Evolutionary conservation across 2,329 filamentous ascomycete genomes (phyloP).

Genomic region (Talaromyces sp.): DNA sequence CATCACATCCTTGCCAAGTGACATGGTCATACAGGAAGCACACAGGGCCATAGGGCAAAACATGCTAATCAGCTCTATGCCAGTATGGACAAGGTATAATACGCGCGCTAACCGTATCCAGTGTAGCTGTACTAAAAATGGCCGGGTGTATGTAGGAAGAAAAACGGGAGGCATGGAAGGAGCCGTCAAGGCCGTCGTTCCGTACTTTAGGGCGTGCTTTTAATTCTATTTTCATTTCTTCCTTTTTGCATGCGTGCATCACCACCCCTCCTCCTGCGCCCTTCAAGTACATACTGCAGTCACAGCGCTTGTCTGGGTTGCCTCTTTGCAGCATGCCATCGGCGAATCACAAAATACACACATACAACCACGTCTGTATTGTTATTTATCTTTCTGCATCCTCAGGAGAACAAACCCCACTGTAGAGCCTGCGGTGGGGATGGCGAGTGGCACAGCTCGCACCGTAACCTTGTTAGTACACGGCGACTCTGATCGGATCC

Average conservation of each 20-base stretch:
- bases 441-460: constrained; percentile 2
- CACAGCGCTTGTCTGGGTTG: constrained; percentile 1
- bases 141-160: background rate
- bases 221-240: background rate
- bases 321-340: background rate
- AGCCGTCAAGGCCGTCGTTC: constrained; percentile 7
- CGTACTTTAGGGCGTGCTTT: constrained; percentile 12
- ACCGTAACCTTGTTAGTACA: background rate
- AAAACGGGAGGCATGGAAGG: constrained; percentile 4
- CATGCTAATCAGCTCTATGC: background rate
- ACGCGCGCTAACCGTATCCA: background rate
- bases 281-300: background rate
- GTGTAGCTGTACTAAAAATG: background rate
- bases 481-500: background rate
- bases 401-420: background rate
- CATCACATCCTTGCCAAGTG: background rate
- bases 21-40: background rate
- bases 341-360: background rate
- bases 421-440: background rate
- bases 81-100: background rate
- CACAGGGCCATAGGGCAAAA: constrained; percentile 3
- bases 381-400: background rate
- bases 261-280: background rate
- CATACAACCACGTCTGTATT: background rate
- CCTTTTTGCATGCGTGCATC: background rate